Base-by-base conservation (phyloP, 2,329 filamentous ascomycete genomes). In the Plectosphaerella sp. region DNA sequence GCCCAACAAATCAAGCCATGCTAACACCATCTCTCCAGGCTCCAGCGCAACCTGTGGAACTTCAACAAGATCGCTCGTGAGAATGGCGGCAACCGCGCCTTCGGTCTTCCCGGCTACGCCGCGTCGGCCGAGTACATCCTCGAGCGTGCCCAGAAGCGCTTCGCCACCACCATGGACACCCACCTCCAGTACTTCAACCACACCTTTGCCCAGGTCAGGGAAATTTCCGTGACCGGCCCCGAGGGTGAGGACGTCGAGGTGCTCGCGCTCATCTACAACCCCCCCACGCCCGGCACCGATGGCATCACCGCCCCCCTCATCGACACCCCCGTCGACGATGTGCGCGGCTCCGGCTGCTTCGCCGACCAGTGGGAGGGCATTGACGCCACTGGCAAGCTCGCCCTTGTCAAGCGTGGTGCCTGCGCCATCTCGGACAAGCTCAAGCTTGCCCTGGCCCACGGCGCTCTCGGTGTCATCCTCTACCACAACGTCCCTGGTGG, bases 401-500 rank as follows among this genome's bases (percentile, higher is more conserved):
- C 67, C 1, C 71, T 77, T 14, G 62, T 77, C 15, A 74, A 74
- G 67, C 69, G 74, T 9, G 74, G 74, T 20, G 52, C 53, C 22
- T 77, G 74, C 52, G 66, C 69, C 39, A 69, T 77, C 37, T 56
- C 67, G 0, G 68, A 72, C 39, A 77, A 77, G 61, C 64, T 75
- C 33, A 70, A 68, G 59, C 63, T 75, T 5, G 74, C 74, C 25
- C 71, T 66, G 60, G 62, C 67, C 9, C 63, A 69, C 10, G 74
- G 73, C 42, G 75, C 73, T 3, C 41, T 70, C 2, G 73, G 66
- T 41, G 72, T 77, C 1, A 66, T 88, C 28, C 73, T 88, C 48
- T 86, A 84, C 64, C 82, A 88, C 73, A 83, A 87, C 56, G 71
- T 67, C 3, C 67, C 75, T 0, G 82, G 79, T 1, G 49, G 55